Base-by-base conservation (phyloP, 805 yeast species). In the Candida corydali region DNA sequence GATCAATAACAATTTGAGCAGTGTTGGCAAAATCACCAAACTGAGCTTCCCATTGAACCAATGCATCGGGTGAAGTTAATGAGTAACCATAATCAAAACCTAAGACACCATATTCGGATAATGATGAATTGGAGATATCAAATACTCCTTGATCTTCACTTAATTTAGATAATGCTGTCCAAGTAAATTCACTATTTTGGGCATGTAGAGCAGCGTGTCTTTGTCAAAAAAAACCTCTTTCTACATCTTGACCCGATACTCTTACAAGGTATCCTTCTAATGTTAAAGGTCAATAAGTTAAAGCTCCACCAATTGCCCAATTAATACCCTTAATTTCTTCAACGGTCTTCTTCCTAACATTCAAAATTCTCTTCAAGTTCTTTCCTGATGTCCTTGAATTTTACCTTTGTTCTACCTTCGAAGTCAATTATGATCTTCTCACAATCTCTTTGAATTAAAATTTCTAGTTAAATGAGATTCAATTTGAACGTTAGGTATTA, bases 11-110 rank as follows among this genome's bases (percentile, higher is more conserved):
- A 46, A 93, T 98, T 73, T 93, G 98, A 14, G 97, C 98, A 50
- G 98, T 93, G 76, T 93, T 93, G 56, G 98, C 99, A 57, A 93
- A 93, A 71, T 93, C 99, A 78, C 99, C 99, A 54, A 93, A 93
- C 74, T 93, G 99, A 40, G 98, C 98, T 72, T 93, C 99, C 99
- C 99, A 93, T 73, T 84, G 82, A 36, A 91, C 97, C 41, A 86
- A 78, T 38, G 96, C 93, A 59, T 93, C 97, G 50, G 99, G 99
- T 35, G 95, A 86, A 43, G 96, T 86, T 66, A 93, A 75, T 6
- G 98, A 91, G 75, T 93, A 93, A 70, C 99, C 99, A 62, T 93
- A 93, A 70, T 93, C 99, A 63, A 86, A 93, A 52, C 98, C 98
- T 91, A 93, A 83, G 40, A 87, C 97, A 78, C 99, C 99, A 64